Base-by-base conservation (phyloP, 2,329 filamentous ascomycete genomes). In the Mycocentrospora acerina region DNA sequence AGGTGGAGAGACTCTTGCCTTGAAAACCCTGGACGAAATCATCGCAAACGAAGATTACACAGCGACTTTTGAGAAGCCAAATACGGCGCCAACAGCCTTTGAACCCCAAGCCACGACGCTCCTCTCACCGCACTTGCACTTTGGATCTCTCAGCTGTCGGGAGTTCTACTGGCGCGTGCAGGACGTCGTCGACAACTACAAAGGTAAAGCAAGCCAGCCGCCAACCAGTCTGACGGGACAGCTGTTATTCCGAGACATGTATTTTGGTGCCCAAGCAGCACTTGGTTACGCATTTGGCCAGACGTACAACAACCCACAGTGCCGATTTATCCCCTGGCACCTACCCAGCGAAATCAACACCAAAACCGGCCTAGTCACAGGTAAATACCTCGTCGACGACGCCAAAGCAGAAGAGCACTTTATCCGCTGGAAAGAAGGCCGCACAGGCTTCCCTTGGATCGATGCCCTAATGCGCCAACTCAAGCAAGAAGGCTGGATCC, bases 381-480 rank as follows among this genome's bases (percentile, higher is more conserved):
- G 79, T 7, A 72, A 73, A 4, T 85, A 89, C 60, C 72, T 80
- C 35, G 68, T 88, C 44, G 84, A 89, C 59, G 77, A 75, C 2
- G 57, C 72, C 8, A 65, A 80, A 41, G 84, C 84, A 1, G 82
- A 88, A 37, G 59, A 65, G 7, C 85, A 80, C 76, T 85, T 89
- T 60, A 71, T 72, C 45, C 77, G 85, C 34, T 90, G 85, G 86
- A 79, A 79, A 55, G 61, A 74, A 24, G 86, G 86, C 2, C 68
- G 73, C 16, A 90, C 86, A 0, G 86, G 86, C 0, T 90, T 90
- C 46, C 86, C 86, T 0, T 90, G 83, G 80, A 88, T 90, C 51
- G 86, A 90, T 56, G 85, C 85, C 0, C 72, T 90, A 27, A 90
- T 90, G 86, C 79, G 85, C 1, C 86, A 90, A 62, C 72, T 90